phyloP scores from a whole-genome alignment of 176 grass and related monocot species.

The Urochloa ruziziensis region DNA sequence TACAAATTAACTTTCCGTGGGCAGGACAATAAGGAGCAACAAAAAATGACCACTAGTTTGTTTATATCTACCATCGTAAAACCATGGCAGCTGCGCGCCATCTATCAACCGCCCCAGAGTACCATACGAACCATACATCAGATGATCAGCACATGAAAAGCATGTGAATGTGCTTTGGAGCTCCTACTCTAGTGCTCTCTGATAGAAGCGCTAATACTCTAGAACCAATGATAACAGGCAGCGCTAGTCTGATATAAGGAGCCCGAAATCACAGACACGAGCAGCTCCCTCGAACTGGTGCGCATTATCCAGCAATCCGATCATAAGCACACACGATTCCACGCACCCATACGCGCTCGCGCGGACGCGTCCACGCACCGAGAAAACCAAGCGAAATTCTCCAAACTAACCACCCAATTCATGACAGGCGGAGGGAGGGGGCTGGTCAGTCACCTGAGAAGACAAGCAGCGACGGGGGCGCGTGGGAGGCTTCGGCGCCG shows the following conservation, averaged over 20 bases:
- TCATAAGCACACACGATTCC: neutral
- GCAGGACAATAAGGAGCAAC: neutral
- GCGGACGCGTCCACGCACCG: neutral
- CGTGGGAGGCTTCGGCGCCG: neutral
- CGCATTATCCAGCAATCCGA: neutral
- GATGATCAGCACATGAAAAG: neutral
- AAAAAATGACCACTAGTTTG: neutral
- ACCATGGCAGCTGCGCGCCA: neutral
- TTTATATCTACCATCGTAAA: neutral
- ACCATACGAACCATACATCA: neutral
- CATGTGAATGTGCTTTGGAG: neutral
- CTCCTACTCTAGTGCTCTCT: neutral
- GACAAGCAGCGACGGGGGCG: conserved; percentile 73
- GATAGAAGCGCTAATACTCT: neutral
- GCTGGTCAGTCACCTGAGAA: conserved; percentile 54
- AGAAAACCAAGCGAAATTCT: neutral
- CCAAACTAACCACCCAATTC: neutral
- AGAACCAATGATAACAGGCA: neutral
- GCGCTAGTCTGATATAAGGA: neutral
- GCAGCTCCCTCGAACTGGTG: neutral
- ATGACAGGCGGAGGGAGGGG: neutral
- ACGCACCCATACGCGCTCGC: neutral
- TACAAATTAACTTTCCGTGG: neutral
- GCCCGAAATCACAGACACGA: neutral
- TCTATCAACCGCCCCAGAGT: neutral